Evolutionary conservation across 345 rosid species (phyloP).

Genomic region (Salix suchowensis): DNA sequence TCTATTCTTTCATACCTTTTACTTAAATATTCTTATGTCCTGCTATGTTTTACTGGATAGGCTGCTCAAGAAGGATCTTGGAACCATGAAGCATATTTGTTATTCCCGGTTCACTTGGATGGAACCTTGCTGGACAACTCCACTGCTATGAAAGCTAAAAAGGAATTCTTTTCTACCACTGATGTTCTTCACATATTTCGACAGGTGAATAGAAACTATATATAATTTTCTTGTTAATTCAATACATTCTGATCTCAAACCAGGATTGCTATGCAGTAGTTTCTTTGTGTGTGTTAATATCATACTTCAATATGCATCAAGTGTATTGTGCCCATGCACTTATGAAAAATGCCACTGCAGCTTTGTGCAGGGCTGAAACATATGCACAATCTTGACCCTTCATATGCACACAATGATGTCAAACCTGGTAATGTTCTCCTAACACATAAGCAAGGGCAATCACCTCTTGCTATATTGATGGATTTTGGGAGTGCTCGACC

Average conservation of each 20-base stretch:
- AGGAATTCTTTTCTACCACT: constrained; percentile 72
- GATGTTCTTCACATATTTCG: constrained; percentile 89
- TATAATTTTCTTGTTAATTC: neutral
- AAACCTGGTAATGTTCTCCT: constrained; percentile 92
- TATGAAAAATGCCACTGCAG: constrained; percentile 38
- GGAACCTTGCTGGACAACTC: constrained; percentile 89
- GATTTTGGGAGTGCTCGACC: constrained; percentile 96
- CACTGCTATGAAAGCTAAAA: constrained; percentile 72
- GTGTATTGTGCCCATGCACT: neutral
- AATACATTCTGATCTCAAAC: neutral
- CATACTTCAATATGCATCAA: neutral
- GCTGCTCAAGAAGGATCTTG: constrained; percentile 67
- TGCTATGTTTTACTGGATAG: constrained; percentile 31
- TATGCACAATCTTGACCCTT: constrained; percentile 89
- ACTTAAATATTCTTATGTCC: neutral
- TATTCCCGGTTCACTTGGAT: constrained; percentile 95
- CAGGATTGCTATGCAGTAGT: neutral
- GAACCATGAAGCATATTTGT: constrained; percentile 92
- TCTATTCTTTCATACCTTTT: neutral
- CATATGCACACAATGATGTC: constrained; percentile 98
- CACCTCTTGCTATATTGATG: constrained; percentile 90
- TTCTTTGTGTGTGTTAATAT: neutral
- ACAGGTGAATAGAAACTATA: constrained; percentile 52
- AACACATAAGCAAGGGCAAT: constrained; percentile 68
- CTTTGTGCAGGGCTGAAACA: constrained; percentile 96